These are phyloP conservation scores for Aspergillus carbonarius DNA, from an alignment of 2,329 filamentous ascomycete species.

Conservation along the genomic window DNA sequence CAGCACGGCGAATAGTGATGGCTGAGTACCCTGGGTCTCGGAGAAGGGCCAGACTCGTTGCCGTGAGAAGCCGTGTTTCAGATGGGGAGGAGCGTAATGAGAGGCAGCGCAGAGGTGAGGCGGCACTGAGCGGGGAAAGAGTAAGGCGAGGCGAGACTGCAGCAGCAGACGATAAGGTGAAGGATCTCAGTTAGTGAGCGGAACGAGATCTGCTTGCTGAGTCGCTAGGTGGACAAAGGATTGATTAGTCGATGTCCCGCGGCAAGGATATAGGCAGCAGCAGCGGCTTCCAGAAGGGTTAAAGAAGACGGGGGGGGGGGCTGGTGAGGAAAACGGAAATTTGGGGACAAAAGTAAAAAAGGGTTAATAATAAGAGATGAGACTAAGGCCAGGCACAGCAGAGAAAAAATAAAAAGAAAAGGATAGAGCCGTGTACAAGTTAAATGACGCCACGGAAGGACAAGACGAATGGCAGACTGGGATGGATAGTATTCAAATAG, in stretches of 20 bases:
- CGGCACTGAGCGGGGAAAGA: slow-evolving; percentile 2
- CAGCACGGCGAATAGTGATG: background rate
- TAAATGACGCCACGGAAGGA: background rate
- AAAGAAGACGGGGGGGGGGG: background rate
- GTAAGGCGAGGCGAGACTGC: background rate
- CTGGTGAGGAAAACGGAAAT: background rate
- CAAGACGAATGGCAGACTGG: background rate
- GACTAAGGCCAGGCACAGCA: background rate
- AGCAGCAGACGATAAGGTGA: background rate
- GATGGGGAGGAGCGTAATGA: slow-evolving; percentile 7
- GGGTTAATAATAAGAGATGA: background rate
- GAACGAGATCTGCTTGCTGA: slow-evolving; percentile 10
- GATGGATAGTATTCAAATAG: slow-evolving; percentile 5
- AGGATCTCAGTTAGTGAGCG: slow-evolving; percentile 3
- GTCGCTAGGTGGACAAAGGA: slow-evolving; percentile 6
- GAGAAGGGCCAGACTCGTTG: slow-evolving; percentile 3
- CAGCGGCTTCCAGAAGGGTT: slow-evolving; percentile 2
- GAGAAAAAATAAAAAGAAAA: slow-evolving; percentile 2
- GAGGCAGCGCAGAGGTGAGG: slow-evolving; percentile 7
- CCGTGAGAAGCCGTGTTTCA: slow-evolving; percentile 17
- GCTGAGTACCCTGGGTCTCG: slow-evolving; percentile 1
- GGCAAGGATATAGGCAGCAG: slow-evolving; percentile 2
- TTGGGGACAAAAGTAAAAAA: background rate
- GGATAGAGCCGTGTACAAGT: background rate
- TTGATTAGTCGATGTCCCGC: slow-evolving; percentile 14